Base-by-base conservation (phyloP, 108 stramenopile species). In the Chaetoceros muelleri region DNA sequence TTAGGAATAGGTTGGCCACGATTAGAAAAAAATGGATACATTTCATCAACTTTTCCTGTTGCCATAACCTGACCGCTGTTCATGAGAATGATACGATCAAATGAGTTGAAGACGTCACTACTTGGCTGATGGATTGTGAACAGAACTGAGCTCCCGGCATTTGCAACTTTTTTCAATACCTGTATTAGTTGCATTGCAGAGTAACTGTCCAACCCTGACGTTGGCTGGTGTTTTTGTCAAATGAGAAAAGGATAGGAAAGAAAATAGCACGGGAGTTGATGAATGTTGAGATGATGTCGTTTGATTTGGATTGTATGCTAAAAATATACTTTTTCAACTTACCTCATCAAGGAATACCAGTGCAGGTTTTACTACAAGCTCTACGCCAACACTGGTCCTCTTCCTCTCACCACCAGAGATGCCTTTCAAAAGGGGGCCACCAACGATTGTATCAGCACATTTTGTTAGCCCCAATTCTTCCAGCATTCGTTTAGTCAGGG, bases 71-170 rank as follows among this genome's bases (percentile, higher is more conserved):
- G 64, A 3, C 84, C 84, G 46, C 75, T 79, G 58, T 85, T 85
- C 60, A 85, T 57, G 8, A 85, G 62, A 44, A 90, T 81, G 19
- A 90, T 52, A 28, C 65, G 70, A 64, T 92, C 84, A 61, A 92
- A 90, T 7, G 80, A 69, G 28, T 75, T 70, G 45, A 92, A 90
- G 1, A 95, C 81, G 52, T 90, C 85, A 0, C 83, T 81, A 3
- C 81, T 71, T 5, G 94, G 94, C 61, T 95, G 94, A 60, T 95
- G 94, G 49, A 95, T 92, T 24, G 94, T 95, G 55, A 86, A 89
- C 2, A 91, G 66, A 22, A 92, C 85, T 19, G 81, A 78, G 10
- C 75, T 52, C 8, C 87, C 83, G 2, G 85, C 80, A 56, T 66
- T 62, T 13, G 95, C 89, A 44, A 98, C 82, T 49, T 79, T 74